Base-by-base conservation (phyloP, 805 yeast genomes). In the Zygoascus ofunaensis region DNA sequence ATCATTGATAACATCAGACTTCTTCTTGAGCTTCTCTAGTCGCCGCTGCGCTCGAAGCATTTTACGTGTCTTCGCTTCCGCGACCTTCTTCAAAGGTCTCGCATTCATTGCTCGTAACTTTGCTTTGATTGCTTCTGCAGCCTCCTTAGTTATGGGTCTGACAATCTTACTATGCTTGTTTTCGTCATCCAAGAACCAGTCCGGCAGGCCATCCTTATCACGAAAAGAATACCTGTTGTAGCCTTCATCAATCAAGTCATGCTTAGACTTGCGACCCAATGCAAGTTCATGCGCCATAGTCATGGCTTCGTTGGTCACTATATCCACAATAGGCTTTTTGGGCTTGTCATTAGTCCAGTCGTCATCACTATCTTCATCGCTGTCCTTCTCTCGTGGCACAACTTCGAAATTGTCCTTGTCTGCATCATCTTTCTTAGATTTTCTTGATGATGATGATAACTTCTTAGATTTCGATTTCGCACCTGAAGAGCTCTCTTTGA, bases 181-280 rank as follows among this genome's bases (percentile, higher is more conserved):
- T 63, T 92, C 99, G 53, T 92, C 98, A 54, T 92, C 97, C 36
- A 84, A 47, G 59, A 92, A 92, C 99, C 99, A 92, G n/a, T 79
- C 87, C 1, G 99, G 99, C 44, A 92, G 70, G 12, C 87, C 87
- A 23, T 89, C 97, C 37, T 69, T 72, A 56, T 92, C 97, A 55
- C 97, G 76, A 73, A 92, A 90, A 2, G 97, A 79, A 54, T 87
- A 85, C 63, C 86, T 80, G 64, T 90, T 87, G 64, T 83, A 85
- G 34, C 96, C 96, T 56, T 92, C 97, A 57, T 87, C 87, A n/a
- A 86, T 69, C 45, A 90, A 69, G 57, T 87, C 95, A 55, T 85
- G 81, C 60, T 82, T 87, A 41, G 80, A 77, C 69, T 73, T 83
- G 57, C 86, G 87, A 7, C 96, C 96, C 21, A 87, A 64, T 0